Evolutionary conservation across 129 eudicot species (phyloP), one percentile per base, ranked within the genome.

Genomic region (Cynara cardunculus): DNA sequence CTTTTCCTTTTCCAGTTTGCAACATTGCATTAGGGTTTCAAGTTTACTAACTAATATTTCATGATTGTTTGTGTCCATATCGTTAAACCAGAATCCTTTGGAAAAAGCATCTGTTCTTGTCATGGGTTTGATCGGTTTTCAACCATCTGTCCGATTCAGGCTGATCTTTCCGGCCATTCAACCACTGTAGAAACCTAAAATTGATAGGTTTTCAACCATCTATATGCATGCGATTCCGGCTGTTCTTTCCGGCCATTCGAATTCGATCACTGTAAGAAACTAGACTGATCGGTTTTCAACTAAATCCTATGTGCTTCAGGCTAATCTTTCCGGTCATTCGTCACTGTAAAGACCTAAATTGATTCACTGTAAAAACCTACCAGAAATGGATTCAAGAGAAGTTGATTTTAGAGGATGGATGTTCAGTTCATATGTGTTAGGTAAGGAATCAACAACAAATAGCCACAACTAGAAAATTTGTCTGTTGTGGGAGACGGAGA

Each of bases 361-460:
- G 44, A 37, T 37, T 71, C 72, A 56, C 1, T 31, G 73, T 80
- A 28, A 26, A 71, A 61, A 72, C 24, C 26, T 0, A 73, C 10
- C 41, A 10, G 35, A 56, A 56, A 31, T 5, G n/a, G n/a, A n/a
- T n/a, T n/a, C n/a, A n/a, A n/a, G n/a, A n/a, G n/a, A n/a, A n/a
- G 62, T 75, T 68, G 81, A 75, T 67, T 67, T 78, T 75, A 49
- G 81, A 46, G 16, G 49, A 68, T 41, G 81, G 71, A 82, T 66
- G 70, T 75, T 56, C 62, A 49, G n/a, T n/a, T n/a, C 5, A n/a
- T 56, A 18, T 56, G 5, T 56, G 22, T 56, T 19, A 71, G 85
- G 71, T 82, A 75, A 74, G 76, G 41, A 24, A 68, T 82, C 76
- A 75, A 64, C 27, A 64, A 75, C 64, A 75, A 75, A 31, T 46